phyloP scores from a whole-genome alignment of 345 rosid genomes.

The Corchorus capsularis region DNA sequence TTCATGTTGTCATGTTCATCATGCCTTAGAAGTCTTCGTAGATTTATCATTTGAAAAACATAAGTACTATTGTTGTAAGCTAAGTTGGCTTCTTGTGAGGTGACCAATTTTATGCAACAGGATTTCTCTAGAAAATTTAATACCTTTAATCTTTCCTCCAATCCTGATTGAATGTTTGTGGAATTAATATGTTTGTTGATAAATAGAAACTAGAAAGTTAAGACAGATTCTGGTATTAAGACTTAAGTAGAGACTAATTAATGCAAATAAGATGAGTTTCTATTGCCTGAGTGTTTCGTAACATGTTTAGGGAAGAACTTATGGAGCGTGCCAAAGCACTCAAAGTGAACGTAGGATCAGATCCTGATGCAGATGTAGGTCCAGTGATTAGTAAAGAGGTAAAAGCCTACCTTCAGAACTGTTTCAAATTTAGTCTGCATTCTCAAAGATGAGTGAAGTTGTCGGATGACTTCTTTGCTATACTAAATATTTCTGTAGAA shows the following conservation, averaged over 20 bases:
- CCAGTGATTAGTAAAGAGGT: conserved; percentile 47
- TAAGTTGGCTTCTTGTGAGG: background rate
- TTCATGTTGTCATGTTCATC: background rate
- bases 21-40: background rate
- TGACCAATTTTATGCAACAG: background rate
- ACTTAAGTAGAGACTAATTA: conserved; percentile 11
- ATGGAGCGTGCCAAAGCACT: conserved; percentile 40
- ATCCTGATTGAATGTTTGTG: background rate
- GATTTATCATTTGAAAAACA: background rate
- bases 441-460: background rate
- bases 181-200: background rate
- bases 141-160: background rate
- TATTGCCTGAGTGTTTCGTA: conserved; percentile 5
- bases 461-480: conserved; percentile 9
- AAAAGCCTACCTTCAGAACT: conserved; percentile 7
- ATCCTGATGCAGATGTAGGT: conserved; percentile 40
- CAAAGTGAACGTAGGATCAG: conserved; percentile 41
- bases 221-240: background rate
- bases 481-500: conserved; percentile 6
- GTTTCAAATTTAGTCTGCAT: conserved; percentile 17
- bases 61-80: background rate
- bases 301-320: conserved; percentile 39
- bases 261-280: background rate
- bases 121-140: background rate
- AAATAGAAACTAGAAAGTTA: background rate